Evolutionary conservation across 345 rosid species (phyloP).

Genomic region (Citrus sinensis): DVS_A1.0 CM039162.1:29829001-29829500

Average conservation of each 20-base stretch:
- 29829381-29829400: neutral
- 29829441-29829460: neutral
- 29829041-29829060: neutral
- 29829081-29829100: neutral
- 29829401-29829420: neutral
- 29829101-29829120: neutral
- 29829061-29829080: neutral
- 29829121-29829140: neutral
- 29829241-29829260: conserved; percentile 64
- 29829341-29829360: neutral
- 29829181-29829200: neutral
- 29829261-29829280: conserved; percentile 73
- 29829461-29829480: conserved; percentile 1
- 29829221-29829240: conserved; percentile 64
- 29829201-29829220: conserved; percentile 63
- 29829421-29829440: neutral
- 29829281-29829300: conserved; percentile 73
- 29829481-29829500: neutral
- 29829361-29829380: neutral
- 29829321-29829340: neutral
- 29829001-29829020: conserved; percentile 65
- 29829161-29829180: neutral
- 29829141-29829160: neutral
- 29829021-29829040: conserved; percentile 64
- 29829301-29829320: conserved; percentile 13